A percentile compares a stretch with the other conserved stretches of the same genome.
Conservation (phyloP, 1,284 basidiomycete species). For the Grifola frondosa region DNA sequence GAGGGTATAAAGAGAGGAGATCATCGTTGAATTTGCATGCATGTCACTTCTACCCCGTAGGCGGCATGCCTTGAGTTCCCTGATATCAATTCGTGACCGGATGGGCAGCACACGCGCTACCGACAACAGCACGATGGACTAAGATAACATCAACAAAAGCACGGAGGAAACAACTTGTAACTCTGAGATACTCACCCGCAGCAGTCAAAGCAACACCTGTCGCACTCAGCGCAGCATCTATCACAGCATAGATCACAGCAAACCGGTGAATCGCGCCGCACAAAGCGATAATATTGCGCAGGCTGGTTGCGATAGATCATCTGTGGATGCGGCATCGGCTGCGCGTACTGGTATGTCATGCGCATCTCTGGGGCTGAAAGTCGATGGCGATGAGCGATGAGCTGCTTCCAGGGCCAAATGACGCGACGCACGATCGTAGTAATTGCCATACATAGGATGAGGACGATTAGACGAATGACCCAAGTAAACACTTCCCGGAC, state of each 20-base stretch:
- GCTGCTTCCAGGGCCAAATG: neutral
- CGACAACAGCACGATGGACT: no score
- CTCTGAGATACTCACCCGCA: constrained; percentile 17
- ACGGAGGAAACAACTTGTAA: no score
- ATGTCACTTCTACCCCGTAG: no score
- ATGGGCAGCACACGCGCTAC: no score
- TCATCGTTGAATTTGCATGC: no score
- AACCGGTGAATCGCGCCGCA: constrained; percentile 6
- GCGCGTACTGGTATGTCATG: constrained; percentile 21
- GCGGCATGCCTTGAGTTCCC: no score
- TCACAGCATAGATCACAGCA: constrained; percentile 21
- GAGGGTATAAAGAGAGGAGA: no score
- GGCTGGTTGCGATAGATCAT: constrained; percentile 24
- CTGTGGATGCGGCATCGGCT: constrained; percentile 23
- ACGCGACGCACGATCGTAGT: constrained; percentile 22
- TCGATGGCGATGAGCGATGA: neutral
- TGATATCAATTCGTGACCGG: no score
- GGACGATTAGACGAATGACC: constrained; percentile 18
- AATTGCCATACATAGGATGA: constrained; percentile 23
- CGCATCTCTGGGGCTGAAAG: constrained; percentile 28
- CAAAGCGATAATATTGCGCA: constrained; percentile 14
- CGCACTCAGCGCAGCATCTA: constrained; percentile 20
- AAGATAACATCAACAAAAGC: no score
- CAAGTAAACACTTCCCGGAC: constrained; percentile 20
- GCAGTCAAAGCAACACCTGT: constrained; percentile 19